Conservation (phyloP, 108 stramenopile species). For the Aureococcus anophagefferens region DNA sequence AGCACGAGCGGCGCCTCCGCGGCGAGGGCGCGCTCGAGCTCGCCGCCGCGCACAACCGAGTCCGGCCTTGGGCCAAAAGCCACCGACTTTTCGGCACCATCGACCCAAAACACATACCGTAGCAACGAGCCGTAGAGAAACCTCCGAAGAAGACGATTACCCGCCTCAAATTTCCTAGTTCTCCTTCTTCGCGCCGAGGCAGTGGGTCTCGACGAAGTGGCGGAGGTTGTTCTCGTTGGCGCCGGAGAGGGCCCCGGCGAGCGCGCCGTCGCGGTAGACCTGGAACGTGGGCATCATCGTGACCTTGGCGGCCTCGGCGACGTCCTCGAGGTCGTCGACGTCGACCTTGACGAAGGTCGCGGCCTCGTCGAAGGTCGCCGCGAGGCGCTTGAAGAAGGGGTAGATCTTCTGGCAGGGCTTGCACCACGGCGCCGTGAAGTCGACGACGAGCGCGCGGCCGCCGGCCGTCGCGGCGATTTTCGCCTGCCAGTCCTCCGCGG, state of each 20-base stretch:
- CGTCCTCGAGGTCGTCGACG: conserved; percentile 64
- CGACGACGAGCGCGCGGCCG: neutral
- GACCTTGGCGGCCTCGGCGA: conserved; percentile 54
- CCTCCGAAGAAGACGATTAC: too few species aligned
- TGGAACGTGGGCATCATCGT: conserved; percentile 84
- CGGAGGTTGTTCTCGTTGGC: conserved; percentile 44
- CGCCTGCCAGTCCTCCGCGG: neutral
- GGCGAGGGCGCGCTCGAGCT: too few species aligned
- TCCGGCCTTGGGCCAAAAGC: too few species aligned
- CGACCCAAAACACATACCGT: too few species aligned
- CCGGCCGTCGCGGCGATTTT: neutral
- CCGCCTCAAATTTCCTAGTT: too few species aligned
- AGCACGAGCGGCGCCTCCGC: too few species aligned
- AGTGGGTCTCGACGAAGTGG: neutral
- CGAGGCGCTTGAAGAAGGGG: conserved; percentile 65
- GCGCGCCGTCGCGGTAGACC: conserved; percentile 61
- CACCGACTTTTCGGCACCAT: too few species aligned
- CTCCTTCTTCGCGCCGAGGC: too few species aligned
- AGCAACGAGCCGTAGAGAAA: too few species aligned
- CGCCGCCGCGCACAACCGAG: too few species aligned
- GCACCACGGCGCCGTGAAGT: conserved; percentile 28
- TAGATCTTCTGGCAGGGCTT: conserved; percentile 68
- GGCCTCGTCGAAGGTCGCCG: conserved; percentile 45
- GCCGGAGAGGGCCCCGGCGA: conserved; percentile 63
- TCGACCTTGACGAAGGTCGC: conserved; percentile 72